phyloP scores from a whole-genome alignment of 331 rosid genomes.

The Quercus tomentella region DNA sequence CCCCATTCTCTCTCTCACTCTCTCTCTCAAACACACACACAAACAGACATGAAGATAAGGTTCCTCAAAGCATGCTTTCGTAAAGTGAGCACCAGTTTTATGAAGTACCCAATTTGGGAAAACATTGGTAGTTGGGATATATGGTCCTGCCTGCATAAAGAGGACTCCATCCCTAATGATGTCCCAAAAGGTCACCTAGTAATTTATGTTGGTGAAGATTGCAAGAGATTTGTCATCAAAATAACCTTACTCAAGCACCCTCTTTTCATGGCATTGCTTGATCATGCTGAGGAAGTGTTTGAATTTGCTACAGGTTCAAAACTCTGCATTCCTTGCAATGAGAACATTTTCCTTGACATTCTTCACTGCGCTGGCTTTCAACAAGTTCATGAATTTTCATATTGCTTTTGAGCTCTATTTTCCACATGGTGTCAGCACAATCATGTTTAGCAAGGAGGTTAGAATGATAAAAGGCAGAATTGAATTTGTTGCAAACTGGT shows the following conservation, averaged over 20 bases:
- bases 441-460: background rate
- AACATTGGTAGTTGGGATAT: constrained; percentile 5
- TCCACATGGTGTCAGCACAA: background rate
- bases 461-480: background rate
- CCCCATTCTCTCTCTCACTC: background rate
- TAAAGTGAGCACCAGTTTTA: constrained; percentile 16
- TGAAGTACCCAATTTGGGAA: constrained; percentile 13
- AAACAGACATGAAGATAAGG: constrained; percentile 9
- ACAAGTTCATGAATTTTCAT: constrained; percentile 7
- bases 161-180: constrained; percentile 40
- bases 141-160: constrained; percentile 2
- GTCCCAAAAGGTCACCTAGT: constrained; percentile 65
- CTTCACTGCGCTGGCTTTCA: constrained; percentile 25
- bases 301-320: constrained; percentile 40
- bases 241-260: constrained; percentile 45
- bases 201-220: constrained; percentile 57
- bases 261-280: constrained; percentile 42
- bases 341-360: constrained; percentile 34
- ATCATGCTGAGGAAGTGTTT: constrained; percentile 53
- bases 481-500: no score
- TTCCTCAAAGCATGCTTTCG: constrained; percentile 14
- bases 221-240: constrained; percentile 55
- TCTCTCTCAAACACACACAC: background rate
- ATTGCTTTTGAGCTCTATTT: constrained; percentile 4
- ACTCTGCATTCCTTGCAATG: constrained; percentile 57